Evolutionary conservation across 2,329 filamentous ascomycete species (phyloP).

Genomic region (Aspergillus transmontanensis): DNA sequence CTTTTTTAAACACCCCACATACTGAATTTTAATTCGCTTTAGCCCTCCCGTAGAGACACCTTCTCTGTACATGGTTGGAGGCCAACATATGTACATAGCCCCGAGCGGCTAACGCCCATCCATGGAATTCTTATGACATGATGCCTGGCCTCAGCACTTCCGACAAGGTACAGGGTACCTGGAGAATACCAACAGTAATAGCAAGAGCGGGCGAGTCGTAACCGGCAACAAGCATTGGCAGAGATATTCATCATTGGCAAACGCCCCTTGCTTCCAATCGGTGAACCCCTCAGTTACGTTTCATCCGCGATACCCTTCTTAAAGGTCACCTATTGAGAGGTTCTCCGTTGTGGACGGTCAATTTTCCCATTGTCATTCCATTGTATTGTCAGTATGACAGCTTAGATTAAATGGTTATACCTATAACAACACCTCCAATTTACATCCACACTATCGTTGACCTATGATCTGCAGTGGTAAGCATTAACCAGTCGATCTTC

Average conservation of each 20-base stretch:
- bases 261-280: constrained; percentile 17
- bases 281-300: constrained; percentile 18
- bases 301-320: constrained; percentile 14
- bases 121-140: neutral
- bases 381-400: neutral
- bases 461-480: neutral
- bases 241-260: neutral
- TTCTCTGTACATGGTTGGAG: neutral
- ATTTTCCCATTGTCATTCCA: neutral
- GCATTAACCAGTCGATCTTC: neutral
- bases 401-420: neutral
- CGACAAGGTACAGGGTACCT: neutral
- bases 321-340: neutral
- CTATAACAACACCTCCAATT: neutral
- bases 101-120: neutral
- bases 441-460: neutral
- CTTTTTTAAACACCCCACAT: neutral
- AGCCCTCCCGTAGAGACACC: neutral
- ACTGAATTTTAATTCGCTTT: neutral
- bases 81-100: neutral
- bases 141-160: neutral
- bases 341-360: neutral
- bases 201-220: neutral
- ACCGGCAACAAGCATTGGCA: neutral
- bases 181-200: neutral